Conservation (phyloP, 345 rosid genomes). For the Eucalyptus guilfoylei region DNA sequence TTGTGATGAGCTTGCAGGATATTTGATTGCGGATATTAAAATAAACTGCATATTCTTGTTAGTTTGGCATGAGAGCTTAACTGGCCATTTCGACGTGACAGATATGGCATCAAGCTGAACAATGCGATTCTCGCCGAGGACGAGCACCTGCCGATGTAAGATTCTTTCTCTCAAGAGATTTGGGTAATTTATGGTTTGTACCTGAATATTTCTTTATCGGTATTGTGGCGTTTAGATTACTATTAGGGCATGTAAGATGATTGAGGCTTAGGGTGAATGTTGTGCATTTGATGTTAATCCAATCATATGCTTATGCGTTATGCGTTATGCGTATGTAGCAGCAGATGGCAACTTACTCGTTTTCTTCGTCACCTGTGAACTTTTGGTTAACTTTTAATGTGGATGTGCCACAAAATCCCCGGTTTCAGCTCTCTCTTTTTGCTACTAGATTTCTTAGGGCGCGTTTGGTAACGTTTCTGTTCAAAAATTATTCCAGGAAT, state of each 20-base stretch:
- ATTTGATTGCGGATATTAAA: neutral
- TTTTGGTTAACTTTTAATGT: neutral
- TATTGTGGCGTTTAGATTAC: neutral
- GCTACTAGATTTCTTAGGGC: too few relatives aligned
- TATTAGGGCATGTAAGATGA: neutral
- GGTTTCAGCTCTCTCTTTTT: too few relatives aligned
- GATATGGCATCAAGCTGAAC: slow-evolving; percentile 78
- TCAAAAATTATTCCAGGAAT: too few relatives aligned
- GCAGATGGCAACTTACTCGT: too few relatives aligned
- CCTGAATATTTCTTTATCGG: neutral
- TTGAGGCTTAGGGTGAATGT: neutral
- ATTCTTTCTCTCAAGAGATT: neutral
- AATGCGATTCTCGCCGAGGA: slow-evolving; percentile 92
- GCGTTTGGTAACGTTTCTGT: too few relatives aligned
- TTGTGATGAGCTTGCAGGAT: neutral
- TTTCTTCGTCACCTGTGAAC: too few relatives aligned
- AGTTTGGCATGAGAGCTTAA: neutral
- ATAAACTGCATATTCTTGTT: neutral
- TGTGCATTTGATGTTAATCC: neutral
- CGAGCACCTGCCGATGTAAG: slow-evolving; percentile 88
- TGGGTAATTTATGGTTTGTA: neutral
- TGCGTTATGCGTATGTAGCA: too few relatives aligned
- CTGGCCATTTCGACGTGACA: slow-evolving; percentile 1
- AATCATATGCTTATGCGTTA: too few relatives aligned
- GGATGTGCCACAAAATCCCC: too few relatives aligned